Evolutionary conservation across 768 basidiomycete genomes (phyloP).

Genomic region (Phanerochaete sordida): DNA sequence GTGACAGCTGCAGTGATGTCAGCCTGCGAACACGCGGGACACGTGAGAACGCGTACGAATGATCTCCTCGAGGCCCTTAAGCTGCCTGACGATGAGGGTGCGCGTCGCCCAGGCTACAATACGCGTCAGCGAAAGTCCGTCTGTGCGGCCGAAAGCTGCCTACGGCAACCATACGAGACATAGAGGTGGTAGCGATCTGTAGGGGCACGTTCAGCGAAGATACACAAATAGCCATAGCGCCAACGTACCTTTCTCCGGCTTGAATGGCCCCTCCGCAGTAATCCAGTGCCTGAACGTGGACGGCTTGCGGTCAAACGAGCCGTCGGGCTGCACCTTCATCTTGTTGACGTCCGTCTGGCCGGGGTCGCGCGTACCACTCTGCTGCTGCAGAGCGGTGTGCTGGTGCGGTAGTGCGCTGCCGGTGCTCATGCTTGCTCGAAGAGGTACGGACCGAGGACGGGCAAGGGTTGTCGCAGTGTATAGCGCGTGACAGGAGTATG

Average conservation of each 20-base stretch:
- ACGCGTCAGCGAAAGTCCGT: too few relatives aligned
- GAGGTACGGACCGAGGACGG: neutral
- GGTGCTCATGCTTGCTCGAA: slow-evolving; percentile 3
- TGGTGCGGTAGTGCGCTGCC: slow-evolving; percentile 11
- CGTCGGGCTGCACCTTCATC: slow-evolving; percentile 52
- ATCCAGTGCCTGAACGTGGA: slow-evolving; percentile 56
- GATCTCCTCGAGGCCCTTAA: slow-evolving; percentile 87
- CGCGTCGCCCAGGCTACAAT: slow-evolving; percentile 89
- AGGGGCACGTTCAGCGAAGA: neutral
- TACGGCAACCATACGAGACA: slow-evolving; percentile 84
- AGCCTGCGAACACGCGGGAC: neutral
- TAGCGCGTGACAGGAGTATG: neutral
- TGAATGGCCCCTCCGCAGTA: slow-evolving; percentile 54
- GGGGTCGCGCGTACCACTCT: neutral
- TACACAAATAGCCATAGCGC: neutral
- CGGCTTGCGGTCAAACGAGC: slow-evolving; percentile 58
- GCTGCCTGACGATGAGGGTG: slow-evolving; percentile 80
- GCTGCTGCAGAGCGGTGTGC: neutral
- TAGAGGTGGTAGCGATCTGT: slow-evolving; percentile 89
- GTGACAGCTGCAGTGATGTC: slow-evolving; percentile 53
- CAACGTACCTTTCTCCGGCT: slow-evolving; percentile 69
- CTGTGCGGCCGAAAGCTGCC: too few relatives aligned
- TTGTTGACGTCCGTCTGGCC: slow-evolving; percentile 44
- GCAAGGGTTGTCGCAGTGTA: neutral
- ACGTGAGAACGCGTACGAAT: neutral